Evolutionary conservation across 495 filamentous ascomycete genomes (phyloP), one percentile per base, ranked within the genome.

Genomic region (Glonium stellatum): DNA sequence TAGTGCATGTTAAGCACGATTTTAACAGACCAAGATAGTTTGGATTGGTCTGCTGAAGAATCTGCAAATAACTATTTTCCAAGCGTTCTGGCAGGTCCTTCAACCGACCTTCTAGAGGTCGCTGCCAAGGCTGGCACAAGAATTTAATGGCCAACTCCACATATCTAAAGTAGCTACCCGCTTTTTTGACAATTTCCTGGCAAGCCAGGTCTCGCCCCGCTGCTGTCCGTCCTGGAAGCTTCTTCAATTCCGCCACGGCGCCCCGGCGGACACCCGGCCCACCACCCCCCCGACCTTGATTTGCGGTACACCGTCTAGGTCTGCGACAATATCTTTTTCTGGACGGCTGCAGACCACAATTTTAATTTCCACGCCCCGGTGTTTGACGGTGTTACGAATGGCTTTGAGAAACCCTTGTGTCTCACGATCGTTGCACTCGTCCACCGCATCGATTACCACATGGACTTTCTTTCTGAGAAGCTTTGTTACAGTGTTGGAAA

Each of bases 161-260:
- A 36, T 37, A 55, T 13, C 52, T 6, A 27, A 55, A 55, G 27
- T 35, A 55, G 27, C 52, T 36, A 25, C 52, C 52, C 12, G 52
- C 52, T 27, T 55, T 55, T 13, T 37, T 12, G 1, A 37, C 37
- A 37, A 55, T 37, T 34, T 55, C 19, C 31, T 55, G 13, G 18
- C 52, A 35, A 13, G 52, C 52, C 13, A 55, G 3, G 4, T 55
- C 52, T 19, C 52, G 52, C 35, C 36, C 52, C 27, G 18, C 8
- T 4, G 31, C 5, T 3, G 52, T 36, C 52, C 52, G 36, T 2
- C 52, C 52, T 27, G 52, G 37, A 4, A 55, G 19, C 37, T 55
- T 19, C 10, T 37, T 55, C n/a, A 55, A 25, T 19, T 55, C 52
- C 5, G 27, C 19, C 36, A 36, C 35, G 4, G 37, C 52, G 36